These are phyloP conservation scores for Nitzschia sp. DNA, from an alignment of 108 stramenopile species.

Conservation along the genomic window DNA sequence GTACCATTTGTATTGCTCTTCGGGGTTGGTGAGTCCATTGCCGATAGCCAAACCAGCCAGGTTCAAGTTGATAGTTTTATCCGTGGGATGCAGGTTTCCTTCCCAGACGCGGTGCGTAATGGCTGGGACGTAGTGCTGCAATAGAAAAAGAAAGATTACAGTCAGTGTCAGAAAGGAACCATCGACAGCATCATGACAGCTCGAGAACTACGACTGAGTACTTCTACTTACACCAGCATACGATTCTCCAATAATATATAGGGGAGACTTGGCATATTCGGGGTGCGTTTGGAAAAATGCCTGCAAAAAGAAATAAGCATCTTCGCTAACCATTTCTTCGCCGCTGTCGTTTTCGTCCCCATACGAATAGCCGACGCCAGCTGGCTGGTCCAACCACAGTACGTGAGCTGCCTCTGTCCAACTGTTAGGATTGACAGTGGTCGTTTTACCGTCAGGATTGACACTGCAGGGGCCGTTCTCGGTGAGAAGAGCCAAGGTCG, in stretches of 20 bases:
- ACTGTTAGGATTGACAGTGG: constrained; percentile 84
- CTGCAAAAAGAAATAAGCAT: constrained; percentile 94
- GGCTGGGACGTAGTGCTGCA: constrained; percentile 90
- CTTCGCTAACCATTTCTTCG: constrained; percentile 91
- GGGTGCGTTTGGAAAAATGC: constrained; percentile 86
- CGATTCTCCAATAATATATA: constrained; percentile 85
- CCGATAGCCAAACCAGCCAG: constrained; percentile 92
- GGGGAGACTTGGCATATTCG: constrained; percentile 76
- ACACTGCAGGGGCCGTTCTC: constrained; percentile 98
- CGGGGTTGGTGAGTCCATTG: constrained; percentile 94
- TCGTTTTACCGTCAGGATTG: constrained; percentile 84
- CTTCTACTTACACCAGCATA: constrained; percentile 74
- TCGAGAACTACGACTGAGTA: not conserved
- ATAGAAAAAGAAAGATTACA: not conserved
- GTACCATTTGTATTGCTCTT: constrained; percentile 89
- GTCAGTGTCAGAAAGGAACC: not conserved
- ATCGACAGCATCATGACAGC: not conserved
- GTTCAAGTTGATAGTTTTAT: constrained; percentile 57
- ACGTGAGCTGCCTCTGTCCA: constrained; percentile 97
- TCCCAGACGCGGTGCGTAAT: constrained; percentile 64
- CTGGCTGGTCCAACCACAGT: constrained; percentile 96
- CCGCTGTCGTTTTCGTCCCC: constrained; percentile 77
- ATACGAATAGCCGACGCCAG: constrained; percentile 96
- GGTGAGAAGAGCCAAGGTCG: constrained; percentile 84
- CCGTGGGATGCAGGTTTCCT: constrained; percentile 27